Conservation (phyloP, 2,329 filamentous ascomycete genomes). For the Cordyceps cicadae region DNA sequence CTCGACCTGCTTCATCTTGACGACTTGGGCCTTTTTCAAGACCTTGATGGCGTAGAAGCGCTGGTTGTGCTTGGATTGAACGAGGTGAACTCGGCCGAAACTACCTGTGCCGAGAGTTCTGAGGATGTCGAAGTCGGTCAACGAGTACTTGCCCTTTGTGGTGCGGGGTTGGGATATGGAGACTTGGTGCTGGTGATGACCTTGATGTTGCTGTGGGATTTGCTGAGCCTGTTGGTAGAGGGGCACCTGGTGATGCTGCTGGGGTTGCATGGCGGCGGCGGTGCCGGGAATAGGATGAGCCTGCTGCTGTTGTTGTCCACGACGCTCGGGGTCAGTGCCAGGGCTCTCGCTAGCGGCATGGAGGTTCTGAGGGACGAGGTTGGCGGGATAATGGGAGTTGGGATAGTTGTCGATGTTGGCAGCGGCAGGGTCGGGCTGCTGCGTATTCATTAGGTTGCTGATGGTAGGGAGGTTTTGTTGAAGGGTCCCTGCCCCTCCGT, state of each 20-base stretch:
- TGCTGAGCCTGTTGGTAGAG: conserved; percentile 19
- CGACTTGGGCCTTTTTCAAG: conserved; percentile 94
- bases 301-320: conserved; percentile 32
- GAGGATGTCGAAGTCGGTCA: conserved; percentile 81
- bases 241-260: conserved; percentile 17
- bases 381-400: conserved; percentile 21
- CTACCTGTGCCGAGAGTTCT: conserved; percentile 92
- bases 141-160: conserved; percentile 95
- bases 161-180: conserved; percentile 45
- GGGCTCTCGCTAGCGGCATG: conserved; percentile 28
- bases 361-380: conserved; percentile 19
- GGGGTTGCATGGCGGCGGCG: conserved; percentile 17
- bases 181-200: conserved; percentile 19
- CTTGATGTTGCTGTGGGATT: conserved; percentile 23
- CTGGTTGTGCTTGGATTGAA: conserved; percentile 96
- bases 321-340: conserved; percentile 27
- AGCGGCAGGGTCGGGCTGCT: conserved; percentile 28
- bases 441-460: conserved; percentile 70
- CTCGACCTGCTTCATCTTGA: conserved; percentile 99
- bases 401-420: conserved; percentile 17
- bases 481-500: conserved; percentile 22
- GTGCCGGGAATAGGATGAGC: conserved; percentile 10
- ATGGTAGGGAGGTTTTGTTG: conserved; percentile 70
- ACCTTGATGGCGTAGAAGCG: conserved; percentile 98
- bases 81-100: conserved; percentile 91